These are phyloP conservation scores for Lactifluus hygrophoroides DNA, from an alignment of 768 basidiomycete genomes.

Conservation along the genomic window DNA sequence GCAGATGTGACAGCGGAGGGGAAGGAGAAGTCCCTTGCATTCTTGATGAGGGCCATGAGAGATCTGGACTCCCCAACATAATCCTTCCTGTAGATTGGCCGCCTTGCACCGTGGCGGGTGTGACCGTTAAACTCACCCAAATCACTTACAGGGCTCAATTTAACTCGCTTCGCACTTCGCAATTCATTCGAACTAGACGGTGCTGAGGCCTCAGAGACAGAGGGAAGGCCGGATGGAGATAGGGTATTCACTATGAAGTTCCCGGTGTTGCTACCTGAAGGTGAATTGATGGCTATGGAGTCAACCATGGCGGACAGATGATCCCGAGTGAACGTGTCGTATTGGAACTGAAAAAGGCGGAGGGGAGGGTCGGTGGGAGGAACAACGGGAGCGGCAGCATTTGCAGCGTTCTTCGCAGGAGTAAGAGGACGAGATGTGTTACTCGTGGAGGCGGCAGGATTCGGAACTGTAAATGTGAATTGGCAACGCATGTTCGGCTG, in stretches of 20 bases:
- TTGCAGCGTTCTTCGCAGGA: conserved; percentile 44
- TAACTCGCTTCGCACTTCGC: conserved; percentile 73
- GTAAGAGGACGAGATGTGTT: conserved; percentile 42
- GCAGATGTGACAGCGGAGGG: conserved; percentile 51
- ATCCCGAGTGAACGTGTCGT: conserved; percentile 93
- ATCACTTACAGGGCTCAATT: conserved; percentile 61
- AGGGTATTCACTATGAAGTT: conserved; percentile 37
- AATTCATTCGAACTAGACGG: conserved; percentile 40
- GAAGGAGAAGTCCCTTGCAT: conserved; percentile 69
- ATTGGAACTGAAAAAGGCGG: conserved; percentile 86
- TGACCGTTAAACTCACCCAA: conserved; percentile 44
- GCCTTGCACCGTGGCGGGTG: conserved; percentile 40
- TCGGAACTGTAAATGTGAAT: conserved; percentile 71
- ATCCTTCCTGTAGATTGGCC: conserved; percentile 47
- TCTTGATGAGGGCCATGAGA: conserved; percentile 74
- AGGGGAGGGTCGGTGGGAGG: conserved; percentile 63
- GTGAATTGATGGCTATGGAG: conserved; percentile 78
- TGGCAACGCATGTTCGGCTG: conserved; percentile 45
- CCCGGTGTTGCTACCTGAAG: conserved; percentile 43
- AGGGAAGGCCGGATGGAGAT: conserved; percentile 40
- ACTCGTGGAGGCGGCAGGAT: conserved; percentile 26
- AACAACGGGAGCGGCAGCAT: conserved; percentile 26
- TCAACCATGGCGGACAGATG: conserved; percentile 92
- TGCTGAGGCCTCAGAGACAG: conserved; percentile 38
- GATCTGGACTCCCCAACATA: conserved; percentile 72